phyloP scores from a whole-genome alignment of 305 asterid genomes.

The Rubia tinctorum region DNA sequence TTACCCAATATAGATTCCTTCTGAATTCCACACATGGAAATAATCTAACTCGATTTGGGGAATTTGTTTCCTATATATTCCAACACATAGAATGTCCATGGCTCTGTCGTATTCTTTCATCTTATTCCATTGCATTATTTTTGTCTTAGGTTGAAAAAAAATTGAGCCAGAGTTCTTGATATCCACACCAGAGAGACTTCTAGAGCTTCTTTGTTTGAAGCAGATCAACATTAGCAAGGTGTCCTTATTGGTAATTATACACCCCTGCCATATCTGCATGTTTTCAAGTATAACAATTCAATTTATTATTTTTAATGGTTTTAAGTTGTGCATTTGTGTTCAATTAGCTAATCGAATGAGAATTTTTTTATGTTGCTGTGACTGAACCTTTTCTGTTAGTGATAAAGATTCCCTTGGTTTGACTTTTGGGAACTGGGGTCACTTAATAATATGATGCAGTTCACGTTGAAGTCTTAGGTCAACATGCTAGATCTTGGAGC shows the following conservation, averaged over 20 bases:
- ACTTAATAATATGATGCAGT: not conserved
- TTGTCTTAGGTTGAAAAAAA: slow-evolving; percentile 60
- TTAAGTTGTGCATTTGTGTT: not conserved
- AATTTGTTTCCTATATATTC: not conserved
- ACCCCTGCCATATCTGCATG: not conserved
- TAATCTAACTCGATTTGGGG: not conserved
- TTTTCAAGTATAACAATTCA: not conserved
- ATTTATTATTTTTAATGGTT: not conserved
- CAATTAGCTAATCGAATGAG: not conserved
- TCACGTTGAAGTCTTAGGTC: not conserved
- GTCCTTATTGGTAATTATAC: slow-evolving; percentile 59
- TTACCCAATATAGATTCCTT: not conserved
- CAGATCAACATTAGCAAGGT: slow-evolving; percentile 69
- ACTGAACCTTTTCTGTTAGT: not conserved
- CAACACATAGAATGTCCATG: not conserved
- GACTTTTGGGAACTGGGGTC: not conserved
- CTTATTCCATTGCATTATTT: slow-evolving; percentile 20
- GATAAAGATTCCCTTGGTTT: not conserved
- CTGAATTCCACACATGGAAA: not conserved
- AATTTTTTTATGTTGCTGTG: not conserved
- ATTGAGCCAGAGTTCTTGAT: slow-evolving; percentile 85
- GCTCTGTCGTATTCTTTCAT: slow-evolving; percentile 11
- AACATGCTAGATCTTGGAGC: not conserved
- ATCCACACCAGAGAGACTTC: slow-evolving; percentile 85
- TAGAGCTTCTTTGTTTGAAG: slow-evolving; percentile 59